Evolutionary conservation across 345 rosid species (phyloP), one percentile per base, ranked within the genome.

Genomic region (Carallia brachiata): DNA sequence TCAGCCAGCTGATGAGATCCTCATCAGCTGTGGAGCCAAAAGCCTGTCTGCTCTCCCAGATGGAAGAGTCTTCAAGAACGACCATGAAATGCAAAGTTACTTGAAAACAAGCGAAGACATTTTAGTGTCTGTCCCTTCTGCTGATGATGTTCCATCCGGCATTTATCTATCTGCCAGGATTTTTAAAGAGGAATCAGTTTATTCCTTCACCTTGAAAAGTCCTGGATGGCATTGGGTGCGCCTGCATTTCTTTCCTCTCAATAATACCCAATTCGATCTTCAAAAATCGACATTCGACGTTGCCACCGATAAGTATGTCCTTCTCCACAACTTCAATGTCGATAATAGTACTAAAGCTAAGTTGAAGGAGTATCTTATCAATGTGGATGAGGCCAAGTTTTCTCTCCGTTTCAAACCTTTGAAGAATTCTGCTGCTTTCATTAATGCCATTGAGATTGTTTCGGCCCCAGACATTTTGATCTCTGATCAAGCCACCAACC

Each of bases 211-310:
- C 7, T 12, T 67, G 17, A 55, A 54, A 54, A 13, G 48, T 13
- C 62, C 62, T 17, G 62, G 70, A 12, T 67, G 62, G 70, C 62
- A 67, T 55, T 67, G 70, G 70, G 70, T 67, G 16, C 31, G 70
- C 7, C 62, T 67, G 13, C 56, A 67, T 36, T 67, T 55, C 52
- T 67, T 53, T 61, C 62, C 70, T 0, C 16, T 67, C 31, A 56
- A 55, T 40, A 54, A 67, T 37, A 8, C 47, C 18, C 27, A 19
- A 15, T 32, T 54, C 2, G 62, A 67, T 36, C 62, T 67, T 5
- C n/a, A 36, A 27, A 30, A 36, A 31, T 37, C 62, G n/a, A 23
- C 30, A 15, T 67, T 67, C 62, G 36, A 62, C 19, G 70, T 67
- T 30, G 9, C 61, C 32, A 56, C 70, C 9, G 53, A 55, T 34